These are phyloP conservation scores for Corinectria fuckeliana DNA, from an alignment of 2,329 filamentous ascomycete genomes.

Conservation along the genomic window DNA sequence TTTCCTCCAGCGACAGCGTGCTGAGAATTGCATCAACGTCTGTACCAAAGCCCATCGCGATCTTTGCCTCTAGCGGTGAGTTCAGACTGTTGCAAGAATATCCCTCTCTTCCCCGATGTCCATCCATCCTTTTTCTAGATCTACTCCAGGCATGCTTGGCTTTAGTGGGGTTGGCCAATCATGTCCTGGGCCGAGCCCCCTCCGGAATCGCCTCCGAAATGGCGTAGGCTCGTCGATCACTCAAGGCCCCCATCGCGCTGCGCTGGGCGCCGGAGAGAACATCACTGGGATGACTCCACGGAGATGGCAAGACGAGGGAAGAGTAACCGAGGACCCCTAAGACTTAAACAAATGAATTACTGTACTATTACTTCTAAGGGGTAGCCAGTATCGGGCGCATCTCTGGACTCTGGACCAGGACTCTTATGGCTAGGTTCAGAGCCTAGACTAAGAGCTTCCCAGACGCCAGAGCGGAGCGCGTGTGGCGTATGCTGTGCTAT, in stretches of 20 bases:
- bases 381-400: too few species aligned
- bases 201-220: neutral
- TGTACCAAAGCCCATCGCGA: conserved; percentile 11
- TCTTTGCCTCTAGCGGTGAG: neutral
- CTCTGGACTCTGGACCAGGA: neutral
- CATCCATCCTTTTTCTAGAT: neutral
- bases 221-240: neutral
- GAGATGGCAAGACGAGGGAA: too few species aligned
- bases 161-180: neutral
- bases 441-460: neutral
- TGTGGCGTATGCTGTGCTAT: neutral
- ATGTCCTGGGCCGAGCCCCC: neutral
- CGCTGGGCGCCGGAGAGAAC: too few species aligned
- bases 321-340: too few species aligned
- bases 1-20: conserved; percentile 29
- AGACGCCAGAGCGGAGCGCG: neutral
- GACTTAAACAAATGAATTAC: too few species aligned
- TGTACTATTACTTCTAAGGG: too few species aligned
- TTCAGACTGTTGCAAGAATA: neutral
- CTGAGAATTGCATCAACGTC: conserved; percentile 21
- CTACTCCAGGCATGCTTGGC: neutral
- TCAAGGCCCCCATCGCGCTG: neutral
- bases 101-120: neutral
- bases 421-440: neutral
- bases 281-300: neutral